These are phyloP conservation scores for Alternaria viburni DNA, from an alignment of 2,329 filamentous ascomycete species.

Conservation along the genomic window DNA sequence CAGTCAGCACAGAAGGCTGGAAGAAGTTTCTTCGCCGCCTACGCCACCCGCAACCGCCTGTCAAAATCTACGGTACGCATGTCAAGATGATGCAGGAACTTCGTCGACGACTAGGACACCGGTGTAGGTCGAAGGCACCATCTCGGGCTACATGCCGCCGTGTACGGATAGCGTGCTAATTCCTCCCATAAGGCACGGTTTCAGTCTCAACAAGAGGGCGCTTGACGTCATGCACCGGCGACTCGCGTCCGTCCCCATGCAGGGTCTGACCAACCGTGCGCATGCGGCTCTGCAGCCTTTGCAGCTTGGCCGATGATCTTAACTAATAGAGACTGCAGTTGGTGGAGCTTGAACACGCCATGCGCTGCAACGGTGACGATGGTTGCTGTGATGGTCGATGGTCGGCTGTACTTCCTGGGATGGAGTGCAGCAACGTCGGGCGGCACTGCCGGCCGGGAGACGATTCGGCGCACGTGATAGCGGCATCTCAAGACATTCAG, in stretches of 20 bases:
- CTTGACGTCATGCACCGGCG: slow-evolving; percentile 29
- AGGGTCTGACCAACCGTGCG: slow-evolving; percentile 32
- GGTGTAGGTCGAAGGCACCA: slow-evolving; percentile 6
- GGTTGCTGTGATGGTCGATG: slow-evolving; percentile 8
- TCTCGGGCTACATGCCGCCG: slow-evolving; percentile 20
- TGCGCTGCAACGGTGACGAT: slow-evolving; percentile 20
- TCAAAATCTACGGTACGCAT: background rate
- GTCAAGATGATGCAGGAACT: slow-evolving; percentile 3
- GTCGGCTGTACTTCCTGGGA: slow-evolving; percentile 20
- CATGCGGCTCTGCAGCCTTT: slow-evolving; percentile 39
- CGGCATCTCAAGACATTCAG: background rate
- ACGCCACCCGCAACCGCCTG: background rate
- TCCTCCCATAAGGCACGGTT: slow-evolving; percentile 24
- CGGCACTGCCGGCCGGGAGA: slow-evolving; percentile 13
- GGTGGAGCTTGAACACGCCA: slow-evolving; percentile 22
- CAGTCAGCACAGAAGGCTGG: background rate
- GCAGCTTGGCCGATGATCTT: slow-evolving; percentile 37
- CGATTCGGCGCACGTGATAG: background rate
- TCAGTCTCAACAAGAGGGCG: slow-evolving; percentile 28
- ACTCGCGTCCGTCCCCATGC: slow-evolving; percentile 18
- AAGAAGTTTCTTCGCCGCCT: background rate
- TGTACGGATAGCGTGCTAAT: slow-evolving; percentile 16
- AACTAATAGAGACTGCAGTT: slow-evolving; percentile 15
- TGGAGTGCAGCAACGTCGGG: slow-evolving; percentile 4
- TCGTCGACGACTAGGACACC: background rate